A percentile compares a stretch with the other conserved stretches of the same genome.
Evolutionary conservation across 106 monocot genomes (phyloP).

Genomic region (Dendrobium nobile): DNA sequence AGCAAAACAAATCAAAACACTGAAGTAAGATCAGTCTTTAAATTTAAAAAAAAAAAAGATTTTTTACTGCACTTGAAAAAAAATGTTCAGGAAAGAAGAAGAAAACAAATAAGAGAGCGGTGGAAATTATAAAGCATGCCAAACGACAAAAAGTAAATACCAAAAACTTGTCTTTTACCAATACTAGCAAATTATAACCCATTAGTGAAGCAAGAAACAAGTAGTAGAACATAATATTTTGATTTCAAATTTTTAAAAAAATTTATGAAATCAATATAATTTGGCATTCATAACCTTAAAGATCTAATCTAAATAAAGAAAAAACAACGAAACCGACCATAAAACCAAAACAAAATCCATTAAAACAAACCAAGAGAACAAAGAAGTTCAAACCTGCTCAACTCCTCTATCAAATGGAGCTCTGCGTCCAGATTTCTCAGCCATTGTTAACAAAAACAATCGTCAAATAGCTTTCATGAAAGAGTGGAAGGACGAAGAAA

Average conservation of each 20-base stretch:
- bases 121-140: neutral
- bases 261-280: too few species aligned
- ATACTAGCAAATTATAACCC: too few species aligned
- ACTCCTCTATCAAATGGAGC: slow-evolving; percentile 36
- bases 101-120: neutral
- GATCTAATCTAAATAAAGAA: too few species aligned
- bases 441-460: slow-evolving; percentile 13
- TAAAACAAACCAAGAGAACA: neutral
- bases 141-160: neutral
- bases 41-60: neutral
- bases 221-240: too few species aligned
- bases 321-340: too few species aligned
- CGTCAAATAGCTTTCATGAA: slow-evolving; percentile 8
- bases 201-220: neutral
- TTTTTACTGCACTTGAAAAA: neutral
- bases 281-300: too few species aligned
- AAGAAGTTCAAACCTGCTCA: slow-evolving; percentile 35
- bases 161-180: neutral
- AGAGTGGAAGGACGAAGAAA: slow-evolving; percentile 5
- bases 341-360: neutral
- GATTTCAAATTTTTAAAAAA: too few species aligned
- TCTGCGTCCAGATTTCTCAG: slow-evolving; percentile 33
- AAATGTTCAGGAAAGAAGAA: neutral
- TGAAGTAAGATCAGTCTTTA: neutral
- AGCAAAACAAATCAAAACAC: neutral